Conservation (phyloP, 2,329 filamentous ascomycete species). For the Penicillium expansum region DNA sequence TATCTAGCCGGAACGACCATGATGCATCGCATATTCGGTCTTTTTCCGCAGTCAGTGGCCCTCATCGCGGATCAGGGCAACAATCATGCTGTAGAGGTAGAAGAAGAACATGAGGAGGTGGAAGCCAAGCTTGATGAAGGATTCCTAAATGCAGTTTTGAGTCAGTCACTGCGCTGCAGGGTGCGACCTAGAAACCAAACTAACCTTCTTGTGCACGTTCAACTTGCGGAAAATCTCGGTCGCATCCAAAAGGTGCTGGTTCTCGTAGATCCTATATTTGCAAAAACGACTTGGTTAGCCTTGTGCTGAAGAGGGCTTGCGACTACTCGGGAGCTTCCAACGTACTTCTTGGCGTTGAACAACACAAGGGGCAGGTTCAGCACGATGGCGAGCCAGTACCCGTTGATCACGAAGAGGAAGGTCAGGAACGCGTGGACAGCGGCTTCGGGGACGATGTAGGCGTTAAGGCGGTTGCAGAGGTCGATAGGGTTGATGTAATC, state of each 20-base stretch:
- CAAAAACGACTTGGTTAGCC: conserved; percentile 22
- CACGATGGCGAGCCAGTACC: conserved; percentile 92
- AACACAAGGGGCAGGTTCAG: conserved; percentile 88
- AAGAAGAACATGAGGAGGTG: conserved; percentile 99
- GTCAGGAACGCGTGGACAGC: conserved; percentile 96
- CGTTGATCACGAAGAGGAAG: conserved; percentile 94
- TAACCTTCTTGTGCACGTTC: conserved; percentile 96
- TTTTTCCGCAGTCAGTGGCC: conserved; percentile 62
- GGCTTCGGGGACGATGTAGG: conserved; percentile 98
- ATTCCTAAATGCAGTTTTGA: conserved; percentile 64
- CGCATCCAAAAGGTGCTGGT: conserved; percentile 93
- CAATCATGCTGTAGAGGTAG: conserved; percentile 99
- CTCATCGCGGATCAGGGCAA: conserved; percentile 94
- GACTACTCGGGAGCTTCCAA: conserved; percentile 22
- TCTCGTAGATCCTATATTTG: conserved; percentile 80
- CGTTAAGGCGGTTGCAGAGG: conserved; percentile 99
- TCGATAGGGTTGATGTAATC: conserved; percentile 99
- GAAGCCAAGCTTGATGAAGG: conserved; percentile 98
- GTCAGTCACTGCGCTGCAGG: conserved; percentile 8
- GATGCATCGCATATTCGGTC: conserved; percentile 42
- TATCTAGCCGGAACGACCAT: conserved; percentile 29
- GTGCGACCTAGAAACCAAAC: conserved; percentile 4
- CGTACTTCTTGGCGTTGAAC: conserved; percentile 98
- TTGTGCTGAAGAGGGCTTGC: conserved; percentile 3
- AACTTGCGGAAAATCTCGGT: conserved; percentile 99